These are phyloP conservation scores for Cyberlindnera bimundalis DNA, from an alignment of 805 yeast genomes.

Conservation along the genomic window DNA sequence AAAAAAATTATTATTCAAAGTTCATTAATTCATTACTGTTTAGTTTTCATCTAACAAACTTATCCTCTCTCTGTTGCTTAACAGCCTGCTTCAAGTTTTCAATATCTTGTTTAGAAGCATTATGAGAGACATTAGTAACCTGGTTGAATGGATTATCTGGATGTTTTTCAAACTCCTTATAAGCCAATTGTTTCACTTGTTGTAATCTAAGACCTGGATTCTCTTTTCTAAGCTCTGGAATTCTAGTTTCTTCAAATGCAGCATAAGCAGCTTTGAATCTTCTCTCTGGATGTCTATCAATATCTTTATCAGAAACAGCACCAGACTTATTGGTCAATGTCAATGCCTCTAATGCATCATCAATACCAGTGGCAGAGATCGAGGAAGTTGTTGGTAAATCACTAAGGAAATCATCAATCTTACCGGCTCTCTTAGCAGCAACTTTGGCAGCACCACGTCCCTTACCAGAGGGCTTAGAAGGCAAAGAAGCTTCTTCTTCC, in stretches of 20 bases:
- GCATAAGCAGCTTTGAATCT: slow-evolving; percentile 77
- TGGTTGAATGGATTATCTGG: slow-evolving; percentile 85
- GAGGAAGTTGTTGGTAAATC: slow-evolving; percentile 46
- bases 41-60: slow-evolving; percentile 11
- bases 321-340: slow-evolving; percentile 56
- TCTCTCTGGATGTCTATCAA: slow-evolving; percentile 87
- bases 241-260: slow-evolving; percentile 66
- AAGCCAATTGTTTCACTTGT: slow-evolving; percentile 69
- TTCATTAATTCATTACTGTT: slow-evolving; percentile 3
- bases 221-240: slow-evolving; percentile 72
- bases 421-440: slow-evolving; percentile 56
- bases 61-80: slow-evolving; percentile 44
- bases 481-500: slow-evolving; percentile 63
- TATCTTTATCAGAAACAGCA: slow-evolving; percentile 55
- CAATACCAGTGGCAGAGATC: slow-evolving; percentile 71
- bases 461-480: slow-evolving; percentile 53
- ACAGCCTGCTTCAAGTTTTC: slow-evolving; percentile 44
- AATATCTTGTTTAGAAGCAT: slow-evolving; percentile 57
- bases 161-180: slow-evolving; percentile 78
- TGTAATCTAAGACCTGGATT: slow-evolving; percentile 77
- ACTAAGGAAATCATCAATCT: slow-evolving; percentile 65
- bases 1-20: too few relatives aligned
- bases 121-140: slow-evolving; percentile 52
- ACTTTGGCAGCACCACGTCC: slow-evolving; percentile 68
- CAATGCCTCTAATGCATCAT: slow-evolving; percentile 75